Percentiles rank a stretch among this genome's conserved stretches.
Evolutionary conservation across 805 yeast species (phyloP).

Genomic region (Saturnispora kantuleensis): DNA sequence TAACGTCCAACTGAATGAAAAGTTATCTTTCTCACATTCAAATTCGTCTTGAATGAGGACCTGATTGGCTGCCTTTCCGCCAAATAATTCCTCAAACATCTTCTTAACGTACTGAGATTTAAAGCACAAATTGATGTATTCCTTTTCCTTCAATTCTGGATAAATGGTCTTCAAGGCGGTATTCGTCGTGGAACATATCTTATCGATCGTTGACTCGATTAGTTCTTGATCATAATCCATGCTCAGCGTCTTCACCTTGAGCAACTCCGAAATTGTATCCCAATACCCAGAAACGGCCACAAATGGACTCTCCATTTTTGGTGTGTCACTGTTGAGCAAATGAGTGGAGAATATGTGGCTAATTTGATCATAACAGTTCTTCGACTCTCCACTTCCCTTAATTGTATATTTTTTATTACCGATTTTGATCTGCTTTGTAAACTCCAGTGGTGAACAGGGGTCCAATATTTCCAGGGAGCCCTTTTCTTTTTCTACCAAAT

Average conservation of each 20-base stretch:
- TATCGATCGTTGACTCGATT: slow-evolving; percentile 35
- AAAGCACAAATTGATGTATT: slow-evolving; percentile 43
- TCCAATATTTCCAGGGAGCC: slow-evolving; percentile 25
- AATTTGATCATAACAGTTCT: slow-evolving; percentile 36
- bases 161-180: not conserved
- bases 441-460: slow-evolving; percentile 50
- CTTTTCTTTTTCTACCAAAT: slow-evolving; percentile 17
- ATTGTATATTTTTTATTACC: slow-evolving; percentile 20
- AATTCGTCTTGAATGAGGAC: too few relatives aligned
- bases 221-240: slow-evolving; percentile 34
- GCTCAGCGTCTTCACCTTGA: slow-evolving; percentile 17
- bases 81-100: slow-evolving; percentile 49
- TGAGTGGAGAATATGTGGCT: slow-evolving; percentile 29
- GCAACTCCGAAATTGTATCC: slow-evolving; percentile 45
- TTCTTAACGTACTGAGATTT: slow-evolving; percentile 50
- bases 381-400: slow-evolving; percentile 44
- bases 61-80: slow-evolving; percentile 17
- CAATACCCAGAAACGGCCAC: slow-evolving; percentile 62
- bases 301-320: slow-evolving; percentile 21
- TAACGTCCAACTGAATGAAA: slow-evolving; percentile 87
- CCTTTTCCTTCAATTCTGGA: slow-evolving; percentile 13
- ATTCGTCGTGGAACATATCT: slow-evolving; percentile 38
- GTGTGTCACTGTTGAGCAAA: too few relatives aligned
- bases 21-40: slow-evolving; percentile 55
- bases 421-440: slow-evolving; percentile 13